Base-by-base conservation (phyloP, 768 basidiomycete species). In the Leccinum broughii region DNA sequence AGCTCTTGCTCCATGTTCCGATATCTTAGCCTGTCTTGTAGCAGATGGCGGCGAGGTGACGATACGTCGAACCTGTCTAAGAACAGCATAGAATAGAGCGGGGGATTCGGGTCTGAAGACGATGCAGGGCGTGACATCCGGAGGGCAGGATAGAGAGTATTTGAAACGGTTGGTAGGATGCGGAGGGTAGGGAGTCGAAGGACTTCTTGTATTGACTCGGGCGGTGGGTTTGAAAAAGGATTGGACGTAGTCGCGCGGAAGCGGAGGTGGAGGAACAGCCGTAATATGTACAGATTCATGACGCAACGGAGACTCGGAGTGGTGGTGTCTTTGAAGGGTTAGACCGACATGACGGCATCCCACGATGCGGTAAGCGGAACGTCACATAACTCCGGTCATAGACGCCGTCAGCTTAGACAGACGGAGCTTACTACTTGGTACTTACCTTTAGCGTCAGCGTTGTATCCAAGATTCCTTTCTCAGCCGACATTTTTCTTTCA, bases 61-160 rank as follows among this genome's bases (percentile, higher is more conserved):
- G 70, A 70, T 17, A 76, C 63, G 63, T 87, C 84, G 52, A 88
- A 86, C 52, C 77, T 77, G n/a, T 76, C 70, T 14, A 72, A 63
- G 63, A 85, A 83, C 24, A 82, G 66, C 46, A 73, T 66, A 3
- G 76, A 66, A 59, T 76, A 74, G 67, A 81, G 54, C 70, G 72
- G 60, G 61, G 73, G 64, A 63, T 71, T 61, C 60, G 67, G 58
- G 7, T 62, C 57, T 62, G 66, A 54, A 54, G 65, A 54, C 63
- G 74, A 68, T 6, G 64, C 22, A 46, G 74, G 57, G 55, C 70
- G 60, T 26, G 76, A 68, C 46, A 70, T 67, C 24, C 72, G 76
- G 67, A 75, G 79, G 30, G 75, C 69, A 46, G 73, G 66, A 51
- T 72, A 66, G 41, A 78, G 68, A 59, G 63, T 68, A 44, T 62